A percentile compares a stretch with the other conserved stretches of the same genome.
phyloP scores from a whole-genome alignment of 1,284 basidiomycete species.

The Leccinum pseudoinsigne region DNA sequence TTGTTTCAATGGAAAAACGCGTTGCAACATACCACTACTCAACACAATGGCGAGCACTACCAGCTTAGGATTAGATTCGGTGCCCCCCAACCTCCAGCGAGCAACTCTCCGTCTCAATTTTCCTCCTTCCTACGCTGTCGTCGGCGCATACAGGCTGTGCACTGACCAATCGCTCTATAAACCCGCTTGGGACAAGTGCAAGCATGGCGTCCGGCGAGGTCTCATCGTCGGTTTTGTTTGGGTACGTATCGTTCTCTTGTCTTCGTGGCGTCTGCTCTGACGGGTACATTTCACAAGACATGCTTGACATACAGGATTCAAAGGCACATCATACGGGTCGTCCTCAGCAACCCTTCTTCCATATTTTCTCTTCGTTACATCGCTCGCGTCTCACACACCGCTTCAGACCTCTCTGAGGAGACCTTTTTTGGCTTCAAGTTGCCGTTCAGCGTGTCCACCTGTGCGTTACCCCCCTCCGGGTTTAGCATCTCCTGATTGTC shows the following conservation, averaged over 20 bases:
- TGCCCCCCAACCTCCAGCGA: constrained; percentile 48
- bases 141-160: constrained; percentile 72
- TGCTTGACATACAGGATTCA: constrained; percentile 66
- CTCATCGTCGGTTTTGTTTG: constrained; percentile 61
- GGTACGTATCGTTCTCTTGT: constrained; percentile 43
- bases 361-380: constrained; percentile 17
- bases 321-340: constrained; percentile 57
- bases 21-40: not conserved
- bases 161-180: constrained; percentile 63
- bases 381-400: constrained; percentile 20
- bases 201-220: constrained; percentile 64
- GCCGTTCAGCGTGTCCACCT: constrained; percentile 68
- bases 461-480: constrained; percentile 38
- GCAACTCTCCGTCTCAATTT: constrained; percentile 63
- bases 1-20: not conserved
- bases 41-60: not conserved
- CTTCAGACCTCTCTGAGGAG: constrained; percentile 64
- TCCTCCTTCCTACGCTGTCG: constrained; percentile 72
- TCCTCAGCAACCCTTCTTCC: constrained; percentile 59
- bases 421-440: constrained; percentile 62
- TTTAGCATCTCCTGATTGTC: not conserved
- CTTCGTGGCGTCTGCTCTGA: not conserved
- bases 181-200: constrained; percentile 77
- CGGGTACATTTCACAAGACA: constrained; percentile 40
- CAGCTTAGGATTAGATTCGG: constrained; percentile 14